Conservation (phyloP, 1,139 yeast genomes). For the Candida freyschussii region DNA sequence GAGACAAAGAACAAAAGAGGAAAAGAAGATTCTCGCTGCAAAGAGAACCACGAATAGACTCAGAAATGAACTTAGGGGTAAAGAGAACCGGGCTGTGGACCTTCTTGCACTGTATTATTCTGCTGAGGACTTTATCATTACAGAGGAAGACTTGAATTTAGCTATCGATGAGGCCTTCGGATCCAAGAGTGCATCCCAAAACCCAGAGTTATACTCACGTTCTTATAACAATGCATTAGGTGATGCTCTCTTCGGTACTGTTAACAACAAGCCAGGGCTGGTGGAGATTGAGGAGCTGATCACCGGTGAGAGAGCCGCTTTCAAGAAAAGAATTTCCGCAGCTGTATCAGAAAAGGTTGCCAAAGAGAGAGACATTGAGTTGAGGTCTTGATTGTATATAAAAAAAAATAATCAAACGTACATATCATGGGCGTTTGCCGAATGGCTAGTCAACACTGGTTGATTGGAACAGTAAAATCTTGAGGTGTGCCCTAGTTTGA, state of each 20-base stretch:
- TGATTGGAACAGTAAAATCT: no score
- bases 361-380: conserved; percentile 2
- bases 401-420: conserved; percentile 1
- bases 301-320: conserved; percentile 27
- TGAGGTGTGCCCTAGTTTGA: no score
- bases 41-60: conserved; percentile 52
- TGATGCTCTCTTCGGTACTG: conserved; percentile 31
- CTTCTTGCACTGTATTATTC: conserved; percentile 71
- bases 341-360: conserved; percentile 1
- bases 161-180: conserved; percentile 31
- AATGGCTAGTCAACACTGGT: no score
- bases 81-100: conserved; percentile 46
- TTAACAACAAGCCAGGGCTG: conserved; percentile 28
- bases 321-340: conserved; percentile 22
- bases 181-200: conserved; percentile 1
- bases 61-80: conserved; percentile 37
- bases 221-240: conserved; percentile 21
- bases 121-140: conserved; percentile 45
- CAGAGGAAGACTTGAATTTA: conserved; percentile 29
- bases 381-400: conserved; percentile 1
- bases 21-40: conserved; percentile 43
- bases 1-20: conserved; percentile 67
- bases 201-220: conserved; percentile 6
- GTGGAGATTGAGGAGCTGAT: conserved; percentile 28
- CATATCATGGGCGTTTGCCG: no score